phyloP scores from a whole-genome alignment of 495 filamentous ascomycete genomes.

The Aspergillus egyptiacus region DNA sequence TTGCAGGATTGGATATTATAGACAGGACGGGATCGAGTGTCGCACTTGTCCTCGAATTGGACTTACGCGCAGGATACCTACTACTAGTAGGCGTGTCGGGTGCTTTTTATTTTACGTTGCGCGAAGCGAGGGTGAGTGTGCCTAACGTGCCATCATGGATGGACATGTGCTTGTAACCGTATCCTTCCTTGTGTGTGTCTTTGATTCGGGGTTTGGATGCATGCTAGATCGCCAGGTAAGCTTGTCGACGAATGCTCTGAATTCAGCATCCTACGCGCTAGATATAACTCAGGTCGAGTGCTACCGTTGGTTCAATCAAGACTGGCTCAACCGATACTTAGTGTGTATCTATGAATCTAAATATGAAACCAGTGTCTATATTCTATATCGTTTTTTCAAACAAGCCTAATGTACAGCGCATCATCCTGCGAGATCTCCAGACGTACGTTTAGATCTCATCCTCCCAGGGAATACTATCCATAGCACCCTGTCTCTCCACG shows the following conservation, averaged over 20 bases:
- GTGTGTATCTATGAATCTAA: not conserved
- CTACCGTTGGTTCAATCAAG: not conserved
- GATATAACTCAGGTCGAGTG: not conserved
- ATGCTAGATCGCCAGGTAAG: not conserved
- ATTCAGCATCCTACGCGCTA: not conserved
- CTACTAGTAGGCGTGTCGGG: not conserved
- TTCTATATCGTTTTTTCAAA: conserved; percentile 1
- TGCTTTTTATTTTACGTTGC: not conserved
- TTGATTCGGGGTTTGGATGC: not conserved
- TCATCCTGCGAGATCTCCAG: no score
- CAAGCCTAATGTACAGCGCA: not conserved
- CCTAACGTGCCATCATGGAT: not conserved
- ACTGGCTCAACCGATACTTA: no score
- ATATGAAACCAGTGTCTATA: not conserved
- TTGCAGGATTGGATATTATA: not conserved
- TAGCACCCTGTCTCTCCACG: conserved; percentile 74
- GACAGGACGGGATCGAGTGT: not conserved
- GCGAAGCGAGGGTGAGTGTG: not conserved
- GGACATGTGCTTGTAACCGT: not conserved
- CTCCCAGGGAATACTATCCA: conserved; percentile 81
- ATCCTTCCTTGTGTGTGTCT: not conserved
- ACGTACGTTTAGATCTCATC: conserved; percentile 55
- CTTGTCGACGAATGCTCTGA: no score
- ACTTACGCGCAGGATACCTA: not conserved
- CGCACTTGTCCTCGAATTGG: not conserved